A percentile compares a stretch with the other conserved stretches of the same genome.
Conservation (phyloP, 2,329 filamentous ascomycete genomes). For the Clonostachys solani region DNA sequence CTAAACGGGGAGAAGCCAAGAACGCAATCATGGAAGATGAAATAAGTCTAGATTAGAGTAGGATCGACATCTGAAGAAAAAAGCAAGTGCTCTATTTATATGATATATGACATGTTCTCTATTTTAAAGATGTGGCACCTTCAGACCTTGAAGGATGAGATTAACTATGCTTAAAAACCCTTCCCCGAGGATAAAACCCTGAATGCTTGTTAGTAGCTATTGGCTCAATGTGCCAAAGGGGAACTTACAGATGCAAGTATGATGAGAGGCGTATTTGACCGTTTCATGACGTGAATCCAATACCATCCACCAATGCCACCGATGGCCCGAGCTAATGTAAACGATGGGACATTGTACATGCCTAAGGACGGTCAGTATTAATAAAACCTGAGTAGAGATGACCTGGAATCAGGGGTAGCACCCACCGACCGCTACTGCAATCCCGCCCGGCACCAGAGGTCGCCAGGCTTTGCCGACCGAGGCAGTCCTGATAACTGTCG, state of each 20-base stretch:
- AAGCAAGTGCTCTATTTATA: background rate
- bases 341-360: slow-evolving; percentile 97
- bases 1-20: slow-evolving; percentile 32
- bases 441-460: slow-evolving; percentile 80
- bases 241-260: slow-evolving; percentile 69
- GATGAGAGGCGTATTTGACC: slow-evolving; percentile 71
- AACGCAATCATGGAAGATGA: slow-evolving; percentile 46
- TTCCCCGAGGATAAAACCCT: slow-evolving; percentile 88
- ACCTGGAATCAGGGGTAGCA: background rate
- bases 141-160: slow-evolving; percentile 70
- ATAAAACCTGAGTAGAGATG: background rate
- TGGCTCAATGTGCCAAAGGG: background rate
- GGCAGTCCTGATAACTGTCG: slow-evolving; percentile 68
- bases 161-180: slow-evolving; percentile 91
- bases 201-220: slow-evolving; percentile 2
- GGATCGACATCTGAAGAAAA: background rate
- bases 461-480: slow-evolving; percentile 59
- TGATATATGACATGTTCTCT: background rate
- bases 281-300: slow-evolving; percentile 56
- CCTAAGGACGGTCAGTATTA: slow-evolving; percentile 37
- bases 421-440: slow-evolving; percentile 86
- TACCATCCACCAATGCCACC: slow-evolving; percentile 75
- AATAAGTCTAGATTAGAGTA: slow-evolving; percentile 20
- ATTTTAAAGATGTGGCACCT: slow-evolving; percentile 66
- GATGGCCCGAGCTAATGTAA: slow-evolving; percentile 82